These are phyloP conservation scores for Candida patagonica DNA, from an alignment of 805 yeast genomes.

Conservation along the genomic window DNA sequence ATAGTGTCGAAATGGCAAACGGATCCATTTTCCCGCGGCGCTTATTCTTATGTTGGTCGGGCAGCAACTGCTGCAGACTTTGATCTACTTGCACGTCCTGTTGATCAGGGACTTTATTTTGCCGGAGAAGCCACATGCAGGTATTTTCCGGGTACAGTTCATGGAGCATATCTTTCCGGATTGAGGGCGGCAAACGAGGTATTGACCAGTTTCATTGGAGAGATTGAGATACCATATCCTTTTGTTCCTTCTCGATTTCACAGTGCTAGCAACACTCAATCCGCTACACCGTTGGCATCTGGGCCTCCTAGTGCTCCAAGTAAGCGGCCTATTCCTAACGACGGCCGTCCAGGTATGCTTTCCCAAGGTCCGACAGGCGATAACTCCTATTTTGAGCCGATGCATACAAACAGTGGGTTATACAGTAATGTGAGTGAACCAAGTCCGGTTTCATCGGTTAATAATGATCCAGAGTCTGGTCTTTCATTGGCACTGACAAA, in stretches of 20 bases:
- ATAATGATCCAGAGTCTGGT: not conserved
- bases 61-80: constrained; percentile 36
- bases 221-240: constrained; percentile 31
- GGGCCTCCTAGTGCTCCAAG: not conserved
- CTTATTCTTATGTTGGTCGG: constrained; percentile 45
- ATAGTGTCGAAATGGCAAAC: constrained; percentile 66
- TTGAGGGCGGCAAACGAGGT: constrained; percentile 34
- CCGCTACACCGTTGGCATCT: constrained; percentile 8
- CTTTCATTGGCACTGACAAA: not conserved
- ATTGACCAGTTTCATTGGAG: constrained; percentile 31
- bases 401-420: not conserved
- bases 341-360: not conserved
- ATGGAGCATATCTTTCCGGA: constrained; percentile 36
- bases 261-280: constrained; percentile 10
- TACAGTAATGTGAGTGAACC: not conserved
- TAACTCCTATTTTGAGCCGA: constrained; percentile 1
- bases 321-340: not conserved
- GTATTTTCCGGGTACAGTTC: constrained; percentile 34
- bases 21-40: constrained; percentile 73
- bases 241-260: constrained; percentile 19
- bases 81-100: constrained; percentile 32
- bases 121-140: constrained; percentile 39
- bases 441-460: not conserved
- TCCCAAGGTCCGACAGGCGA: not conserved
- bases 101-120: constrained; percentile 29